A percentile compares a stretch with the other conserved stretches of the same genome.
phyloP scores from a whole-genome alignment of 495 filamentous ascomycete genomes.

The Xylaria grammica region DNA sequence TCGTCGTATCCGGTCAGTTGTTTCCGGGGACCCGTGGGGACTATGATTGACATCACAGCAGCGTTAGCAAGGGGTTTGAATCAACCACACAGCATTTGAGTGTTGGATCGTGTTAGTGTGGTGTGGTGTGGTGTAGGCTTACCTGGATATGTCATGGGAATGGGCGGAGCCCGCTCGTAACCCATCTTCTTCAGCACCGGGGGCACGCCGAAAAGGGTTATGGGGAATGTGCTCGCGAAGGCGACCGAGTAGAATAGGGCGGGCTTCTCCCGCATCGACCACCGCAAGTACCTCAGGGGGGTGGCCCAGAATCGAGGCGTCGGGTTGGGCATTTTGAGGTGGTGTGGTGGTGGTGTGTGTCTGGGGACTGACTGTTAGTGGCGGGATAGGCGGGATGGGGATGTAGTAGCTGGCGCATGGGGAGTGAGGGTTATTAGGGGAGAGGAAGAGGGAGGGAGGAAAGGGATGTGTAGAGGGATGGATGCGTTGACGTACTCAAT shows the following conservation, averaged over 20 bases:
- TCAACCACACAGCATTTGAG: too few relatives aligned
- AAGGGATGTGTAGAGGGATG: not conserved
- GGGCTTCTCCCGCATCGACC: conserved; percentile 83
- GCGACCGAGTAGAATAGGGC: conserved; percentile 84
- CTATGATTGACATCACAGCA: conserved; percentile 31
- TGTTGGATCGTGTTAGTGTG: not conserved
- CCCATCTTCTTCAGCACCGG: conserved; percentile 72
- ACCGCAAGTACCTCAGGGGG: conserved; percentile 83
- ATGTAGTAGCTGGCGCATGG: too few relatives aligned
- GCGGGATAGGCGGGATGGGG: not conserved
- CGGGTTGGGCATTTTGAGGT: conserved; percentile 58
- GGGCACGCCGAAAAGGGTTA: conserved; percentile 68
- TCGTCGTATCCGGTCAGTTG: conserved; percentile 82
- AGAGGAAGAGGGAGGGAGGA: too few relatives aligned
- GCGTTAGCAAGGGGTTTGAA: too few relatives aligned
- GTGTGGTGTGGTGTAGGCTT: conserved; percentile 41
- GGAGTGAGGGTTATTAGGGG: too few relatives aligned
- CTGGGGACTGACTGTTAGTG: not conserved
- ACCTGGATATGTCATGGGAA: conserved; percentile 94
- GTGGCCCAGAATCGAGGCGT: conserved; percentile 79
- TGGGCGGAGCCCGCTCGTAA: conserved; percentile 67
- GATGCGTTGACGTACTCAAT: conserved; percentile 24
- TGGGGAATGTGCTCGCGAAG: conserved; percentile 74
- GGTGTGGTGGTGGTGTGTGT: not conserved
- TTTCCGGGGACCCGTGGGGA: conserved; percentile 75